A percentile compares a stretch with the other conserved stretches of the same genome.
Evolutionary conservation across 2,329 filamentous ascomycete species (phyloP).

Genomic region (Periconia sp.): DNA sequence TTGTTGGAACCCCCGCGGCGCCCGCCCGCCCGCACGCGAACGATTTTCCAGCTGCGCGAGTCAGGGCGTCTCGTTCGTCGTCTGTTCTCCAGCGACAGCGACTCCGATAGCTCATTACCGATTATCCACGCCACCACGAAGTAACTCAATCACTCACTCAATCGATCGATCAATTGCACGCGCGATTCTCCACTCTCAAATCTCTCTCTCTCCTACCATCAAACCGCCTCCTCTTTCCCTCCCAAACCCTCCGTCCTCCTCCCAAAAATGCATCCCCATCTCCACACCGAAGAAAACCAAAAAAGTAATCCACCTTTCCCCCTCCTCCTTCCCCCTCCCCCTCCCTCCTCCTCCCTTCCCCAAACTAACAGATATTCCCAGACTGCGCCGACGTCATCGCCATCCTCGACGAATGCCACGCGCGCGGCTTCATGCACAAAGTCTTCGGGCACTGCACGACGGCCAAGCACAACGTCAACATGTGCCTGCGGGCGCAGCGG

Average conservation of each 20-base stretch:
- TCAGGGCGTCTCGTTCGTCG: too few relatives aligned
- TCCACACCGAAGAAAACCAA: constrained; percentile 86
- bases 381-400: constrained; percentile 94
- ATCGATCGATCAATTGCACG: neutral
- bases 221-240: neutral
- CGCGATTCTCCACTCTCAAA: neutral
- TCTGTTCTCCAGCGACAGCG: neutral
- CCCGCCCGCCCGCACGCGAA: too few relatives aligned
- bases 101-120: neutral
- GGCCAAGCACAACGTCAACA: constrained; percentile 79
- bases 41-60: too few relatives aligned
- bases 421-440: constrained; percentile 89
- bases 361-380: constrained; percentile 43
- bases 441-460: constrained; percentile 87
- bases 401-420: constrained; percentile 93
- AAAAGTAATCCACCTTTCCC: constrained; percentile 60
- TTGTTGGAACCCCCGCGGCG: neutral
- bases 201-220: neutral
- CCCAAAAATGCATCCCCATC: constrained; percentile 86
- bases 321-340: neutral
- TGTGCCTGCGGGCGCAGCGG: constrained; percentile 80
- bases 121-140: neutral
- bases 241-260: neutral
- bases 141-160: neutral
- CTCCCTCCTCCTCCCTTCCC: constrained; percentile 4